phyloP scores from a whole-genome alignment of 208 protist species.

The Leishmania major region DNA sequence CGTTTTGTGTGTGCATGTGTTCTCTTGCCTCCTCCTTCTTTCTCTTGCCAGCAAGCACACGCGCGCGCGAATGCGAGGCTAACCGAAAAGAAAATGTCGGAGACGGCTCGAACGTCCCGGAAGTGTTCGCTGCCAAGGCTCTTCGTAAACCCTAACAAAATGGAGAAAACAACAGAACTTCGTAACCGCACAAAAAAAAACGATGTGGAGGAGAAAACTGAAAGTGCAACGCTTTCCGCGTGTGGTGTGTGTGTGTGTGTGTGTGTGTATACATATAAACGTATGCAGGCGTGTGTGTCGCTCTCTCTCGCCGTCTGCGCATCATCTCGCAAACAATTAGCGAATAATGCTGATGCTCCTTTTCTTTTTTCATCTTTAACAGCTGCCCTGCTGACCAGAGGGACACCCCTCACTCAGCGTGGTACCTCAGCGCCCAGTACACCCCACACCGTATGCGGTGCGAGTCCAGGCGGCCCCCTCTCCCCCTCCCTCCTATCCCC shows the following conservation, averaged over 20 bases:
- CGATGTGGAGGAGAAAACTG: neutral
- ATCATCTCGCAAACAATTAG: neutral
- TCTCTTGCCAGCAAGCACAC: neutral
- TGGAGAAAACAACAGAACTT: neutral
- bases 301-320: neutral
- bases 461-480: neutral
- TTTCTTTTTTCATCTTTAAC: neutral
- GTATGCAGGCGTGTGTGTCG: neutral
- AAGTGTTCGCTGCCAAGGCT: neutral
- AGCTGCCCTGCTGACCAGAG: neutral
- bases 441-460: too few species aligned
- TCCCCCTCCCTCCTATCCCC: neutral
- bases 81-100: neutral
- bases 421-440: too few species aligned
- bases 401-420: neutral
- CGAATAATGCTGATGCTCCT: neutral
- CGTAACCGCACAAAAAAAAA: neutral
- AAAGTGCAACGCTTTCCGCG: neutral
- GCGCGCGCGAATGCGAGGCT: neutral
- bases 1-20: neutral
- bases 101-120: neutral
- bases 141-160: neutral
- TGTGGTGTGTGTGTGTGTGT: neutral
- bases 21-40: neutral
- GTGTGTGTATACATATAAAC: too few species aligned